A percentile compares a stretch with the other conserved stretches of the same genome.
These are phyloP conservation scores for Solanum hybrid DNA, from an alignment of 305 asterid genomes.

Conservation along the genomic window DNA sequence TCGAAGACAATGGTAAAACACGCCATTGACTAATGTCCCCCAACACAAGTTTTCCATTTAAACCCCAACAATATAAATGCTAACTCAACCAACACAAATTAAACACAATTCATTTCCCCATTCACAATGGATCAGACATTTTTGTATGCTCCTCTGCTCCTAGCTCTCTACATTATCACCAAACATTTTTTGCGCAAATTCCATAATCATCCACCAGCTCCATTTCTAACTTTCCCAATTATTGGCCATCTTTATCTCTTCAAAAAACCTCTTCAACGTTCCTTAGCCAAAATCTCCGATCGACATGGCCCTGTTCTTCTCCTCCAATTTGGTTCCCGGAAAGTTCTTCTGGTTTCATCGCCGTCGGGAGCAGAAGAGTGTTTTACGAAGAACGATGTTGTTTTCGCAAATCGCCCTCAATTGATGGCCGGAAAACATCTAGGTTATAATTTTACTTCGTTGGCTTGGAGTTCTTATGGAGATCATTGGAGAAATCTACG, in stretches of 20 bases:
- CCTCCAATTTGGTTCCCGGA: slow-evolving; percentile 61
- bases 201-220: slow-evolving; percentile 50
- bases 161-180: slow-evolving; percentile 33
- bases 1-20: not conserved
- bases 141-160: slow-evolving; percentile 19
- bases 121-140: slow-evolving; percentile 18
- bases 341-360: slow-evolving; percentile 52
- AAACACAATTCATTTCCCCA: not conserved
- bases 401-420: slow-evolving; percentile 58
- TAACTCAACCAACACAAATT: not conserved
- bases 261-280: slow-evolving; percentile 43
- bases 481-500: slow-evolving; percentile 79
- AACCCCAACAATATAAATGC: not conserved
- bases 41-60: not conserved
- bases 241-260: slow-evolving; percentile 65
- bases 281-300: slow-evolving; percentile 37
- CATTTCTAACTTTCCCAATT: slow-evolving; percentile 38
- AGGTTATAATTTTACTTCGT: slow-evolving; percentile 42
- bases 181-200: slow-evolving; percentile 23
- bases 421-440: slow-evolving; percentile 50
- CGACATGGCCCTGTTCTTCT: slow-evolving; percentile 46
- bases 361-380: slow-evolving; percentile 65
- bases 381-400: slow-evolving; percentile 38
- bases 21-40: not conserved
- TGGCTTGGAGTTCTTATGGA: slow-evolving; percentile 55